phyloP scores from a whole-genome alignment of 768 basidiomycete species.

The Tulasnella sp. region DNA sequence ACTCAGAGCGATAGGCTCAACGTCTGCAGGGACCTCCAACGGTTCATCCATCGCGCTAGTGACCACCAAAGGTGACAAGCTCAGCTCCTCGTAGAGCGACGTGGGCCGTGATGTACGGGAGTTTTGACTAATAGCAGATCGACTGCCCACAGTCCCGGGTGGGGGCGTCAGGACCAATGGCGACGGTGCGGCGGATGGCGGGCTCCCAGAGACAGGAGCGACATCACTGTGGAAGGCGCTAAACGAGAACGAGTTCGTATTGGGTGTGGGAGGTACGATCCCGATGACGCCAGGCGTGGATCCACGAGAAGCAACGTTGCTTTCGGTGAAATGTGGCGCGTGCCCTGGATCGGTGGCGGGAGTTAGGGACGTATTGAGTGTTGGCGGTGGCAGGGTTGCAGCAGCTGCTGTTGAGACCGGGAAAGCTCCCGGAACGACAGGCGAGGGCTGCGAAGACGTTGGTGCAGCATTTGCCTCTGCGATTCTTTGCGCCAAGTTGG shows the following conservation, averaged over 20 bases:
- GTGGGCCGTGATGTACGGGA: background rate
- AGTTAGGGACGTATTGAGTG: no score
- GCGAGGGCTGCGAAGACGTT: no score
- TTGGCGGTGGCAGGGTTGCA: no score
- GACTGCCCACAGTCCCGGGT: background rate
- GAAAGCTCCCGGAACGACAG: no score
- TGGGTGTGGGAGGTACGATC: slow-evolving; percentile 12
- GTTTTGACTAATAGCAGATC: background rate
- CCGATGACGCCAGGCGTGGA: slow-evolving; percentile 7
- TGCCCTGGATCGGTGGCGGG: no score
- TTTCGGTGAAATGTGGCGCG: no score
- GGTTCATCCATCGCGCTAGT: background rate
- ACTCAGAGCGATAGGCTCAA: slow-evolving; percentile 12
- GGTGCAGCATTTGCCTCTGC: no score
- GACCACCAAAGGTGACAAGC: background rate
- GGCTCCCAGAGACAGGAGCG: background rate
- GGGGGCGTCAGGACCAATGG: slow-evolving; percentile 13
- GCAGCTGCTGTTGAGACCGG: no score
- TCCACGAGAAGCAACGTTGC: background rate
- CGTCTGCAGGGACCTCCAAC: slow-evolving; percentile 8
- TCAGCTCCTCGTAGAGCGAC: slow-evolving; percentile 9
- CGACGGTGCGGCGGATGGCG: slow-evolving; percentile 8
- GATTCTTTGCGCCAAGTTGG: no score
- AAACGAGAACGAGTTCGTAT: slow-evolving; percentile 8
- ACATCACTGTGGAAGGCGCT: background rate